Conservation (phyloP, 257 asterid genomes). For the Ligustrum vulgare region DNA sequence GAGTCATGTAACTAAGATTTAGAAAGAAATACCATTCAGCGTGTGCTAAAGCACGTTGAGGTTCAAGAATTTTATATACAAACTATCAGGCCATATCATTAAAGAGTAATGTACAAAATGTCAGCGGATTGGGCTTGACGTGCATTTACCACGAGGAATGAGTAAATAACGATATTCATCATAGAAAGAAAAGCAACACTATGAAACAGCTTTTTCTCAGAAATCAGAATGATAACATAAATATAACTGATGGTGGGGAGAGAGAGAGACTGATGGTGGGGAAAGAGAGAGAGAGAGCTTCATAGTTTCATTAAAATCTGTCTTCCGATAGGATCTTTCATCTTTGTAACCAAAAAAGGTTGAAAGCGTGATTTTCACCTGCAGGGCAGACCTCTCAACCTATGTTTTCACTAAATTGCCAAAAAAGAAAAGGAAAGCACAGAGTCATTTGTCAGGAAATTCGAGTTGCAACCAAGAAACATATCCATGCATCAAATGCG, state of each 20-base stretch:
- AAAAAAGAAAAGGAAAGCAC: not conserved
- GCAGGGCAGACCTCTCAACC: not conserved
- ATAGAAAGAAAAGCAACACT: too few relatives aligned
- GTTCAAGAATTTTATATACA: not conserved
- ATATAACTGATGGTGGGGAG: too few relatives aligned
- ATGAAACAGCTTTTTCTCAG: too few relatives aligned
- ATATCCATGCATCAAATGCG: not conserved
- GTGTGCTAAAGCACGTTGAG: not conserved
- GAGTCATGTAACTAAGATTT: slow-evolving; percentile 12
- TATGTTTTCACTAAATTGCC: not conserved
- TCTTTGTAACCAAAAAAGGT: not conserved
- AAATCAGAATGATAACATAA: too few relatives aligned
- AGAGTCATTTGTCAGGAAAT: not conserved
- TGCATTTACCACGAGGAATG: too few relatives aligned
- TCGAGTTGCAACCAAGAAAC: not conserved
- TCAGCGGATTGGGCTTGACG: too few relatives aligned
- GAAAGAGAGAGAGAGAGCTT: too few relatives aligned
- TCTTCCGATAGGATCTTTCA: not conserved
- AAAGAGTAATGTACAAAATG: too few relatives aligned
- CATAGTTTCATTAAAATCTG: too few relatives aligned
- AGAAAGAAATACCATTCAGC: not conserved
- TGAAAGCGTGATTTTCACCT: not conserved
- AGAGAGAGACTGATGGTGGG: too few relatives aligned
- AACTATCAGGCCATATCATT: too few relatives aligned
- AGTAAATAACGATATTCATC: too few relatives aligned